Conservation (phyloP, 805 yeast genomes). For the Spathaspora gorwiae region DNA sequence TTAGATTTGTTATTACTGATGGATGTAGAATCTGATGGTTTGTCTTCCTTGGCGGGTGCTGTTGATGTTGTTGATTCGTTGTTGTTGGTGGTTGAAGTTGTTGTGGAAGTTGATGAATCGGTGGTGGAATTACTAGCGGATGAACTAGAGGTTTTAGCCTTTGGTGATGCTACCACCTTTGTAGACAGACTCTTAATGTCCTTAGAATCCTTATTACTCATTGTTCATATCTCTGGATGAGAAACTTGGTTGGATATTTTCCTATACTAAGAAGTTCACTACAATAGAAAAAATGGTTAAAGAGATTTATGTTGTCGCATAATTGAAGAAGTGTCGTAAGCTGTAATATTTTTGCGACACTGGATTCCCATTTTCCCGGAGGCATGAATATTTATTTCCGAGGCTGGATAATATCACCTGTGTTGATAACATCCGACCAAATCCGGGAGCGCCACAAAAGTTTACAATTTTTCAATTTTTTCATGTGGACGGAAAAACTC, state of each 20-base stretch:
- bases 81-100: not conserved
- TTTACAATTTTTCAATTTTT: not conserved
- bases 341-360: not conserved
- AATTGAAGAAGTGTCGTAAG: too few relatives aligned
- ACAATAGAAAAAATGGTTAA: not conserved
- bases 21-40: not conserved
- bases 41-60: not conserved
- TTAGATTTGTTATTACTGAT: not conserved
- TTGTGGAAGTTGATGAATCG: constrained; percentile 1
- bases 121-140: not conserved
- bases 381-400: not conserved
- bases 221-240: not conserved
- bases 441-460: not conserved
- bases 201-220: constrained; percentile 2
- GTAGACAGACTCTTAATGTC: not conserved
- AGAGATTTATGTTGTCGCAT: not conserved
- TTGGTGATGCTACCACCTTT: constrained; percentile 4
- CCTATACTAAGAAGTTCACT: not conserved
- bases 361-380: not conserved
- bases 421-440: not conserved
- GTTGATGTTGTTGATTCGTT: not conserved
- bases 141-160: constrained; percentile 1
- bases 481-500: constrained; percentile 1
- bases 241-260: too few relatives aligned
- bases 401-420: not conserved